Conservation (phyloP, 768 basidiomycete genomes). For the Astraeus odoratus region DNA sequence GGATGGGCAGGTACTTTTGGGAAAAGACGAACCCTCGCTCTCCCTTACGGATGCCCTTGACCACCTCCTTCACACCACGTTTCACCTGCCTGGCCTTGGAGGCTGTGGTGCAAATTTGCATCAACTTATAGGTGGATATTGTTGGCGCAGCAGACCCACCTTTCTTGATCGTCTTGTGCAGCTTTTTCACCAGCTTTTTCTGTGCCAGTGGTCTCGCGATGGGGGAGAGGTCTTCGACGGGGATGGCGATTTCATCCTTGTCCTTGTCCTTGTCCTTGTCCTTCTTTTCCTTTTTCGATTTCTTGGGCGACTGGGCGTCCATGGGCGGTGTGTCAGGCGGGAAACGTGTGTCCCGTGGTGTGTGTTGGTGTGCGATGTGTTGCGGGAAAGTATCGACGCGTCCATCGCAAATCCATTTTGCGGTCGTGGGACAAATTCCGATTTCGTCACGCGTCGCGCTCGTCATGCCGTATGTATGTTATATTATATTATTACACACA, state of each 20-base stretch:
- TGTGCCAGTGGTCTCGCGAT: slow-evolving; percentile 90
- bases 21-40: slow-evolving; percentile 75
- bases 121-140: not conserved
- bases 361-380: slow-evolving; percentile 2
- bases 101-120: slow-evolving; percentile 38
- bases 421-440: not conserved
- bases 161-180: slow-evolving; percentile 93
- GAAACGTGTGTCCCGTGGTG: slow-evolving; percentile 12
- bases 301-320: slow-evolving; percentile 40
- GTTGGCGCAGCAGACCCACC: slow-evolving; percentile 36
- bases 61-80: slow-evolving; percentile 97
- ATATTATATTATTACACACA: too few species aligned
- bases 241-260: slow-evolving; percentile 54
- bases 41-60: slow-evolving; percentile 94
- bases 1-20: not conserved
- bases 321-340: slow-evolving; percentile 23
- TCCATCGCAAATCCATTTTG: too few species aligned
- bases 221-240: slow-evolving; percentile 83
- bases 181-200: slow-evolving; percentile 89
- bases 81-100: slow-evolving; percentile 94
- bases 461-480: too few species aligned
- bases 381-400: slow-evolving; percentile 1
- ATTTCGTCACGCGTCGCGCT: slow-evolving; percentile 21
- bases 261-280: slow-evolving; percentile 59
- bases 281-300: slow-evolving; percentile 61